Base-by-base conservation (phyloP, 1,284 basidiomycete genomes). In the Ustilago lituana region DNA sequence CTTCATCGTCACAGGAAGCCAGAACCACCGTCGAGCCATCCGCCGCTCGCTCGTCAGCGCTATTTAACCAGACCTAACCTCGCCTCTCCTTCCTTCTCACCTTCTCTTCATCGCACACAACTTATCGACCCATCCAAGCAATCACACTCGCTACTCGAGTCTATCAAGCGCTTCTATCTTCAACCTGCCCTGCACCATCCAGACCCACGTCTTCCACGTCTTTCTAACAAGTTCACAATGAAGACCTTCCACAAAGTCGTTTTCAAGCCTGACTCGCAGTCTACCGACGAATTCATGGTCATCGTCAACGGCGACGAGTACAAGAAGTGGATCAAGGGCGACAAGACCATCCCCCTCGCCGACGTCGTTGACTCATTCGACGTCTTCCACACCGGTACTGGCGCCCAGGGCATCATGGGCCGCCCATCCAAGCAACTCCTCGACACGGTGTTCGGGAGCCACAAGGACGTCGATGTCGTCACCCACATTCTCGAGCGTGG, bases 341-440 rank as follows among this genome's bases (percentile, higher is more conserved):
- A 81, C 73, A 62, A 71, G 62, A 80, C 82, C 22, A 83, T 83
- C 57, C 82, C 83, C 5, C 77, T 84, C 32, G 76, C 79, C 17
- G 79, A 82, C 27, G 80, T 84, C 10, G 82, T 84, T 38, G 82
- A 83, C 43, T 53, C 73, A 14, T 84, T 84, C 66, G 78, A 83
- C 44, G 70, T 83, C 58, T 83, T 83, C 77, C 76, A 79, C 73
- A 76, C 82, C 9, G 82, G 77, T 38, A 79, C 81, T 43, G 83
- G 82, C 24, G 70, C 77, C 15, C 83, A 84, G 64, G 83, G 83
- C n/a, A 70, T 83, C 59, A 68, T 83, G 52, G 74, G 75, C 37
- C 68, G 80, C 14, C 72, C 82, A n/a, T 77, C 73, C 20, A 83
- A 83, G 69, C 83, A 83, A 61, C 69, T 79, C 38, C 75, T 84